Evolutionary conservation across 352 stramenopile genomes (phyloP).

Genomic region (Thraustotheca clavata): DNA sequence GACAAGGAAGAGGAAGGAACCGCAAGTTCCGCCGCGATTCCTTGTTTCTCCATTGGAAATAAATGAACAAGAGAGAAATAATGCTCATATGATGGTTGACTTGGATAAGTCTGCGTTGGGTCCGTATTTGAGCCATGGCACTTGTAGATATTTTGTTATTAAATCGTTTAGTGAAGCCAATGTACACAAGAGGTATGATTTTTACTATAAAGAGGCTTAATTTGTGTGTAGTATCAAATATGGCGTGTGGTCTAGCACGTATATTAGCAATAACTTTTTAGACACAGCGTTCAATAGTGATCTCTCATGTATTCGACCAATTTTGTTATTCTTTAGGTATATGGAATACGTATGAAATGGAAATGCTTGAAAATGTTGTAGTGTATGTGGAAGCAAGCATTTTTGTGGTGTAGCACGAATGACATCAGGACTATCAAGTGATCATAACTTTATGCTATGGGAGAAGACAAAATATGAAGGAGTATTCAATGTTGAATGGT

Average conservation of each 20-base stretch:
- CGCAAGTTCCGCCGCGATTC: too few relatives aligned
- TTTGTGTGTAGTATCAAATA: conserved; percentile 45
- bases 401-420: conserved; percentile 73
- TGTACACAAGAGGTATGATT: conserved; percentile 50
- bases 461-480: conserved; percentile 80
- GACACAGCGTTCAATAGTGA: conserved; percentile 67
- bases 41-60: too few relatives aligned
- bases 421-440: conserved; percentile 46
- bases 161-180: conserved; percentile 84
- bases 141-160: conserved; percentile 71
- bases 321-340: conserved; percentile 76
- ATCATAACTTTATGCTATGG: conserved; percentile 58
- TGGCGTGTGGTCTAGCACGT: conserved; percentile 71
- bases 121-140: conserved; percentile 24
- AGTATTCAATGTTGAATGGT: conserved; percentile 72
- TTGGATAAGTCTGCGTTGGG: background rate
- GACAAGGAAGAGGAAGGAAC: too few relatives aligned
- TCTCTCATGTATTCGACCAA: conserved; percentile 45
- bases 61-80: too few relatives aligned
- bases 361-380: conserved; percentile 16
- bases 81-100: too few relatives aligned
- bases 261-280: conserved; percentile 52
- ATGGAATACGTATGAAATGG: background rate
- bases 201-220: background rate
- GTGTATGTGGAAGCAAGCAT: conserved; percentile 63